phyloP scores from a whole-genome alignment of 768 basidiomycete genomes.

The Lactifluus piperatus region DNA sequence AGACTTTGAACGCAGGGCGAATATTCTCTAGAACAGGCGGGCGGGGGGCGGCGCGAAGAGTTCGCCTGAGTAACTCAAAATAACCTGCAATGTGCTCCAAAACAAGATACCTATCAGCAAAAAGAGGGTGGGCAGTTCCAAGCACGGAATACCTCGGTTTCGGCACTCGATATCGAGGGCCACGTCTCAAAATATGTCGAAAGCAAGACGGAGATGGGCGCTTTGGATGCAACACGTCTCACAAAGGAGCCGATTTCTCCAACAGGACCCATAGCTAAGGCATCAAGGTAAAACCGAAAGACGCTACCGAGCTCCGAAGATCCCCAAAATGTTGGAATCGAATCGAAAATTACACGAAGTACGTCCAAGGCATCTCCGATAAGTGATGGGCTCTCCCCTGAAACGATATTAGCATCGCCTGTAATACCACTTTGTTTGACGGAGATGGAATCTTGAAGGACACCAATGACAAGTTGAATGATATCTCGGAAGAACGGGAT shows the following conservation, averaged over 20 bases:
- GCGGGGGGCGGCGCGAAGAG: conserved; percentile 9
- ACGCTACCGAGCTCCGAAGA: conserved; percentile 47
- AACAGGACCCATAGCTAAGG: conserved; percentile 26
- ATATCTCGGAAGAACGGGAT: conserved; percentile 79
- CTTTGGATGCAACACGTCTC: conserved; percentile 61
- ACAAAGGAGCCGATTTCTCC: conserved; percentile 36
- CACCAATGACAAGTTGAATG: conserved; percentile 44
- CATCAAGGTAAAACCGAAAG: conserved; percentile 48
- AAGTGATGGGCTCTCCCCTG: conserved; percentile 23
- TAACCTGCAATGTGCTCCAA: conserved; percentile 12
- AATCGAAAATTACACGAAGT: conserved; percentile 58
- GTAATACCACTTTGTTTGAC: conserved; percentile 14
- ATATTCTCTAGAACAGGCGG: conserved; percentile 14
- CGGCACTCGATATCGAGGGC: conserved; percentile 33
- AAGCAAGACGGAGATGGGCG: conserved; percentile 58
- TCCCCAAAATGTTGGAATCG: conserved; percentile 82
- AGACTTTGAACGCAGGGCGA: conserved; percentile 16
- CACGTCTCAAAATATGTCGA: conserved; percentile 55
- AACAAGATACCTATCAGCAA: not conserved
- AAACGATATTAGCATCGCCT: conserved; percentile 20
- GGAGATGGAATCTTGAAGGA: conserved; percentile 36
- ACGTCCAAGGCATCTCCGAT: conserved; percentile 35
- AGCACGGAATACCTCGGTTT: conserved; percentile 13
- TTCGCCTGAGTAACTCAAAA: conserved; percentile 18
- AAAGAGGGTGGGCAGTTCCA: not conserved